Evolutionary conservation across 2,329 filamentous ascomycete species (phyloP).

Genomic region (Colletotrichum zoysiae): DNA sequence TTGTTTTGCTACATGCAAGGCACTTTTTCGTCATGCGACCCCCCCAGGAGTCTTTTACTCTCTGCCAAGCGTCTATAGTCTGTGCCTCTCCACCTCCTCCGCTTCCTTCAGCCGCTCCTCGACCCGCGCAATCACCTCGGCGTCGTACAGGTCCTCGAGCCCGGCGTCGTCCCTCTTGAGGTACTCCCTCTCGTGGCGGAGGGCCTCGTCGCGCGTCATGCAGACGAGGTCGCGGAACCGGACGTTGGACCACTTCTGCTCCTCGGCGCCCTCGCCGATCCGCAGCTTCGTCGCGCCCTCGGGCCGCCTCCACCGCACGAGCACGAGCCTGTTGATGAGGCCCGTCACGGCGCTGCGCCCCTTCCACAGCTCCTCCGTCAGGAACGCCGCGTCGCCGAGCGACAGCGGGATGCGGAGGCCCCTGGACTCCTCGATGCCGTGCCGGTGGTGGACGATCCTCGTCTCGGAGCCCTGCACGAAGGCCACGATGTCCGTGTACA

Average conservation of each 20-base stretch:
- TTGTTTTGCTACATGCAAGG: not conserved
- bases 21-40: not conserved
- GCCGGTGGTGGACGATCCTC: slow-evolving; percentile 69
- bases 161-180: slow-evolving; percentile 76
- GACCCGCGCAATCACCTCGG: slow-evolving; percentile 74
- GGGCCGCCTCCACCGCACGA: slow-evolving; percentile 85
- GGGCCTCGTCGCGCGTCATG: slow-evolving; percentile 93
- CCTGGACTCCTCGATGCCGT: slow-evolving; percentile 54
- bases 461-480: slow-evolving; percentile 79
- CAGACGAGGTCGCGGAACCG: slow-evolving; percentile 80
- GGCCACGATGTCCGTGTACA: slow-evolving; percentile 88
- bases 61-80: slow-evolving; percentile 44
- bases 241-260: slow-evolving; percentile 82
- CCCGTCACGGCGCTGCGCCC: slow-evolving; percentile 88
- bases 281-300: slow-evolving; percentile 66
- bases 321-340: slow-evolving; percentile 79
- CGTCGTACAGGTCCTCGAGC: slow-evolving; percentile 80
- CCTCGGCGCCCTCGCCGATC: slow-evolving; percentile 74
- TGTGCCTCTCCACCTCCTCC: slow-evolving; percentile 67
- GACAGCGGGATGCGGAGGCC: slow-evolving; percentile 86
- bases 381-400: slow-evolving; percentile 84
- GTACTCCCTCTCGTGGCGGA: slow-evolving; percentile 82
- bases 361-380: slow-evolving; percentile 89
- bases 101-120: slow-evolving; percentile 77
- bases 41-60: too few relatives aligned